Conservation (phyloP, 1,139 yeast genomes). For the Tardiomyces depauwii region DNA sequence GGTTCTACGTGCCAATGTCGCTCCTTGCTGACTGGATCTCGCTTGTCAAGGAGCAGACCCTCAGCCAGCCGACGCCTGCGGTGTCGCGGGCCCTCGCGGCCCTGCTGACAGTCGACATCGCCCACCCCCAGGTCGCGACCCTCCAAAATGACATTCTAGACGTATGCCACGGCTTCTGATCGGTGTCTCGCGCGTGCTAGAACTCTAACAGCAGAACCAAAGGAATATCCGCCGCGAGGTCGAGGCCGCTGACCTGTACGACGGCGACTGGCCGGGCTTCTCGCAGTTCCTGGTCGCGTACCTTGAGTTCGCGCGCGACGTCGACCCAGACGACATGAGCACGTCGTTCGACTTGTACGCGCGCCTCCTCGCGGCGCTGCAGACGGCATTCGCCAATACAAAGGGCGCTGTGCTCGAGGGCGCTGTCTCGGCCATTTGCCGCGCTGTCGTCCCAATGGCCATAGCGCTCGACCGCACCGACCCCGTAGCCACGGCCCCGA, state of each 20-base stretch:
- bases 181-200: too few relatives aligned
- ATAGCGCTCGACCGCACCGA: conserved; percentile 35
- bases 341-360: conserved; percentile 52
- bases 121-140: conserved; percentile 20
- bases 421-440: conserved; percentile 33
- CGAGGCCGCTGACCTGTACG: conserved; percentile 28
- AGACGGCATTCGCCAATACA: conserved; percentile 48
- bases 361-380: conserved; percentile 39
- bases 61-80: conserved; percentile 1
- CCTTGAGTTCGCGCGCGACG: conserved; percentile 38
- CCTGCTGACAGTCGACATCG: conserved; percentile 18
- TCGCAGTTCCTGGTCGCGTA: conserved; percentile 41
- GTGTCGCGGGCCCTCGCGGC: conserved; percentile 10
- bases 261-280: conserved; percentile 43
- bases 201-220: conserved; percentile 6
- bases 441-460: conserved; percentile 39
- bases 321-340: conserved; percentile 48
- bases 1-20: not conserved
- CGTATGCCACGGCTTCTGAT: not conserved
- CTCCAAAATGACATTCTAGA: conserved; percentile 24
- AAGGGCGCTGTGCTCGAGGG: conserved; percentile 40
- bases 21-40: not conserved
- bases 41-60: not conserved
- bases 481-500: conserved; percentile 31
- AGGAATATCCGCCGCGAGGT: conserved; percentile 21